phyloP scores from a whole-genome alignment of 345 rosid genomes.

The Fremontodendron californicum region DNA sequence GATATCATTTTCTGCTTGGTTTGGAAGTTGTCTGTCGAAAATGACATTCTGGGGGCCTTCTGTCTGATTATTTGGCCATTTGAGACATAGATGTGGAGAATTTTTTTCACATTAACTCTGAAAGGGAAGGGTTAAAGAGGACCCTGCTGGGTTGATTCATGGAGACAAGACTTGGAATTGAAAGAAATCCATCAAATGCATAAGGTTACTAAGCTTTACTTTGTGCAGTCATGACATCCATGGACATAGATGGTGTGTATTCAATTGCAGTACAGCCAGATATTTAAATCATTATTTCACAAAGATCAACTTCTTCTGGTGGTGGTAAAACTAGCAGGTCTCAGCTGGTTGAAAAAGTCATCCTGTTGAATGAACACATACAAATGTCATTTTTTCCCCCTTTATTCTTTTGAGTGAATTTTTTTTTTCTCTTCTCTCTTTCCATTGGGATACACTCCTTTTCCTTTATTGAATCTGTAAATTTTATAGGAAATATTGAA shows the following conservation, averaged over 20 bases:
- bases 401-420: background rate
- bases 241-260: constrained; percentile 11
- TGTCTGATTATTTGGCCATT: constrained; percentile 16
- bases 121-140: background rate
- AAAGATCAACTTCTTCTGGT: constrained; percentile 6
- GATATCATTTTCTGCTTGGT: constrained; percentile 15
- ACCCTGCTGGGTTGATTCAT: constrained; percentile 2
- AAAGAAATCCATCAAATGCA: constrained; percentile 1
- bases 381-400: background rate
- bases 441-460: background rate
- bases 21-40: constrained; percentile 14
- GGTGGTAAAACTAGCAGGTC: constrained; percentile 13
- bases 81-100: background rate
- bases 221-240: constrained; percentile 10
- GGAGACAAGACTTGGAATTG: constrained; percentile 12
- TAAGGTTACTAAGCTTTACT: constrained; percentile 5
- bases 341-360: constrained; percentile 21
- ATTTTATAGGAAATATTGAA: constrained; percentile 4
- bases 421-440: background rate
- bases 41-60: constrained; percentile 2
- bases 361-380: constrained; percentile 10
- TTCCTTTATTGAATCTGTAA: constrained; percentile 20
- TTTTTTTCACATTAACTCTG: background rate
- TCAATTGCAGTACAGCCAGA: constrained; percentile 7
- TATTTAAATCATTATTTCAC: background rate